Base-by-base conservation (phyloP, 257 asterid genomes). In the Solanum pinnatisectum region DNA sequence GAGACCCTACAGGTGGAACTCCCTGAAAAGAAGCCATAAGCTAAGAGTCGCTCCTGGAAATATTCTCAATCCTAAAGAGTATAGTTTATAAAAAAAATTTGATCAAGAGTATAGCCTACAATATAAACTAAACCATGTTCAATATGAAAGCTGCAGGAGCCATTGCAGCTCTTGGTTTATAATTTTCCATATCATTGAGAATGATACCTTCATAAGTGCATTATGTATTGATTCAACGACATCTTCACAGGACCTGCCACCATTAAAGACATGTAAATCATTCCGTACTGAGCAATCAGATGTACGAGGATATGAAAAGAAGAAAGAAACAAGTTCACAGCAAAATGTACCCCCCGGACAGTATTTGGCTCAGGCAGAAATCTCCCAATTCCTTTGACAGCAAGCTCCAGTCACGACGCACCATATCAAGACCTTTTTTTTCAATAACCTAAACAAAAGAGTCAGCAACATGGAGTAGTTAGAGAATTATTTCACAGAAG, bases 331-430 rank as follows among this genome's bases (percentile, higher is more conserved):
- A 82, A 86, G 88, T 74, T 52, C 56, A 63, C 65, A 36, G 88
- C 88, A 83, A 86, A 82, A 88, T 89, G 65, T 88, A 96, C 99
- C 98, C 96, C 91, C 98, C 98, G 27, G 99, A 96, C 88, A 97
- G 92, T 91, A 97, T 95, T 90, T 95, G 99, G 90, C 94, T 65
- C 40, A 97, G 98, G 89, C 99, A 97, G 94, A 95, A 97, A 90
- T 96, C 98, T 88, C 99, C 99, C 88, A 94, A 44, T 88, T 97
- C 99, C 93, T 96, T 97, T n/a, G 99, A 93, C 87, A 97, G 88
- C 93, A 96, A 88, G 92, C 99, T 97, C 99, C 99, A 97, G 92
- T 97, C 99, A 92, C 99, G 98, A 46, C 99, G 94, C 88, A 97
- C 99, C 95, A 96, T 95, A 93, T 97, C 99, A 91, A 97, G 98